phyloP scores from a whole-genome alignment of 179 eudicot genomes.

The Drosera spatulata region DNA sequence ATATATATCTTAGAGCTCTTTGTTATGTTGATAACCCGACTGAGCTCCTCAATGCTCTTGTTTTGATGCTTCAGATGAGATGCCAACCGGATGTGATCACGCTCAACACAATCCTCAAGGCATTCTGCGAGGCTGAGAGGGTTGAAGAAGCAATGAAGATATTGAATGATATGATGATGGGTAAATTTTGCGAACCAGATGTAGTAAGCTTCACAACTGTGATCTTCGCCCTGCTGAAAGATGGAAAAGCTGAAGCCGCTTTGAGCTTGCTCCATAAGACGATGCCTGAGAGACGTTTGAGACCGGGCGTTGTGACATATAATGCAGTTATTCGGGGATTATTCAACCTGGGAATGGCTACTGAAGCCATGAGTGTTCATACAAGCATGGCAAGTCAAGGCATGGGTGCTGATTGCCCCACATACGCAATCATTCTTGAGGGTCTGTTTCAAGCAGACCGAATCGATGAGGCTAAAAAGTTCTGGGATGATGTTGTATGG shows the following conservation, averaged over 20 bases:
- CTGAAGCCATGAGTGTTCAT: conserved; percentile 53
- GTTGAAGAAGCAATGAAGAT: conserved; percentile 53
- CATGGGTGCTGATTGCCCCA: conserved; percentile 49
- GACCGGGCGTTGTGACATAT: conserved; percentile 68
- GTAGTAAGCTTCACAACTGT: conserved; percentile 67
- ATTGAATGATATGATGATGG: conserved; percentile 77
- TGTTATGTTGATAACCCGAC: conserved; percentile 44
- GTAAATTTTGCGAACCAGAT: conserved; percentile 74
- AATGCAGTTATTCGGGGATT: conserved; percentile 59
- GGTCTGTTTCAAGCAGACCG: conserved; percentile 49
- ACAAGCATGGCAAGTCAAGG: conserved; percentile 31
- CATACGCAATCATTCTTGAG: conserved; percentile 51
- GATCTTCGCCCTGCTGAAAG: conserved; percentile 48
- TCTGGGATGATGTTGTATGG: conserved; percentile 80
- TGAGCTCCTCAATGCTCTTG: conserved; percentile 70
- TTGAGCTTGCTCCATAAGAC: conserved; percentile 34
- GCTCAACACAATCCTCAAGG: conserved; percentile 70
- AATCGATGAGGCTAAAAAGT: conserved; percentile 52
- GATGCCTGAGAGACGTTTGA: conserved; percentile 58
- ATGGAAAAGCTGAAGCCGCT: conserved; percentile 49
- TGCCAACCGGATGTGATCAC: conserved; percentile 74
- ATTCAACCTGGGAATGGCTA: conserved; percentile 32
- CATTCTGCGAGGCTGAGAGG: conserved; percentile 66
- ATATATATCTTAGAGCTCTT: conserved; percentile 72
- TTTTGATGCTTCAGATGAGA: conserved; percentile 51